Evolutionary conservation across 352 stramenopile species (phyloP).

Genomic region (Phytopythium chamaehyphon): DNA sequence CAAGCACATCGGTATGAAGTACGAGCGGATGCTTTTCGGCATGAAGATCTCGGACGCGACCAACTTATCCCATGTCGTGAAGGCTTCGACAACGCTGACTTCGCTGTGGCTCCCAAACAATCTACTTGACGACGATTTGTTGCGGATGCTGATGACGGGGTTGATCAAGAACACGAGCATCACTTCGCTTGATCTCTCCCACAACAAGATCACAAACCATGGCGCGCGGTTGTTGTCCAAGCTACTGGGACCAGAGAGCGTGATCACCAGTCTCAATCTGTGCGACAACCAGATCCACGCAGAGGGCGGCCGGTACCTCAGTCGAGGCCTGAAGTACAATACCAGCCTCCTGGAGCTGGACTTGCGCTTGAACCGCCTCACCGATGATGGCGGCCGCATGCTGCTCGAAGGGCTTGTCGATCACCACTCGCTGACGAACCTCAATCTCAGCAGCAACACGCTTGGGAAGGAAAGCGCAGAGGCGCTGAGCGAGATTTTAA

Average conservation of each 20-base stretch:
- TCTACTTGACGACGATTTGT: conserved; percentile 90
- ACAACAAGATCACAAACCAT: conserved; percentile 95
- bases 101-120: conserved; percentile 87
- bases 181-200: conserved; percentile 91
- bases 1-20: conserved; percentile 93
- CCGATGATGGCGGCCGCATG: conserved; percentile 87
- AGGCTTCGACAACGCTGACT: conserved; percentile 82
- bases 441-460: conserved; percentile 88
- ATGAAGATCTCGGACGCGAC: conserved; percentile 95
- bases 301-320: conserved; percentile 88
- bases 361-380: conserved; percentile 89
- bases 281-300: conserved; percentile 93
- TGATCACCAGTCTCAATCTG: conserved; percentile 88
- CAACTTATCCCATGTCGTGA: conserved; percentile 85
- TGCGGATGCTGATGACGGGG: conserved; percentile 93
- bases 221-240: conserved; percentile 88
- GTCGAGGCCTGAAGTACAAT: conserved; percentile 88
- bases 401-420: conserved; percentile 82
- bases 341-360: conserved; percentile 87
- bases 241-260: conserved; percentile 84
- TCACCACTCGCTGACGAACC: conserved; percentile 52
- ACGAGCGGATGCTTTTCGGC: conserved; percentile 92
- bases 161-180: conserved; percentile 91
- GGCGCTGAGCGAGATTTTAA: conserved; percentile 66
- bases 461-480: conserved; percentile 70